Base-by-base conservation (phyloP, 2,329 filamentous ascomycete species). In the Decorospora gaudefroyi region DNA sequence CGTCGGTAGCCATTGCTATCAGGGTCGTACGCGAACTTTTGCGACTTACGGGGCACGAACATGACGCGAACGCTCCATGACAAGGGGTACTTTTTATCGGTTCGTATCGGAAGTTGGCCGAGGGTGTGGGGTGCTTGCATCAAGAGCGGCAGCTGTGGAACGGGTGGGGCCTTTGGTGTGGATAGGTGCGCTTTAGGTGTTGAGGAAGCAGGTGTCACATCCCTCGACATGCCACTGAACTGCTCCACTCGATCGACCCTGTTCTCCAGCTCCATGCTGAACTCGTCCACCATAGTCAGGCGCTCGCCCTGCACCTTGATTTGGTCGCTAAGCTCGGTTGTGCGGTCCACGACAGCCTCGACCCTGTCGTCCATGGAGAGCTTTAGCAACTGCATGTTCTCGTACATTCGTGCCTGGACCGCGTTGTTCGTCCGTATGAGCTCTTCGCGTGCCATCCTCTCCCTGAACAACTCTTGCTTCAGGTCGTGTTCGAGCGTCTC, bases 291-390 rank as follows among this genome's bases (percentile, higher is more conserved):
- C 50, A 69, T 58, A 11, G 55, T 64, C 49, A 72, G 39, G 30
- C 66, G 61, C 51, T 70, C 65, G 10, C 39, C 46, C 39, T 69
- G 64, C 19, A 70, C 52, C 46, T 67, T 68, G 55, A 71, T 67
- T 48, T 65, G 63, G 35, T 71, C 63, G 34, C 65, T 61, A 51
- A 65, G 66, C 25, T 69, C 65, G 12, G 68, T 67, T 22, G 68
- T 70, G 48, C 65, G 63, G 50, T 72, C 69, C 13, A 72, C 67
- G n/a, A 71, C 67, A 6, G 67, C 68, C 52, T 72, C 69, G 23
- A 71, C 63, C 50, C 63, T 66, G 51, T 72, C 69, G 41, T 72
- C 69, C 59, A 72, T 65, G 33, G 64, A 59, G 23, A 72, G 58
- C 45, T 71, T 72, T 38, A 72, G 30, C 10, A 59, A 46, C 31